phyloP scores from a whole-genome alignment of 371 early-diverging fungal genomes.

The Mucor racemosus region DNA sequence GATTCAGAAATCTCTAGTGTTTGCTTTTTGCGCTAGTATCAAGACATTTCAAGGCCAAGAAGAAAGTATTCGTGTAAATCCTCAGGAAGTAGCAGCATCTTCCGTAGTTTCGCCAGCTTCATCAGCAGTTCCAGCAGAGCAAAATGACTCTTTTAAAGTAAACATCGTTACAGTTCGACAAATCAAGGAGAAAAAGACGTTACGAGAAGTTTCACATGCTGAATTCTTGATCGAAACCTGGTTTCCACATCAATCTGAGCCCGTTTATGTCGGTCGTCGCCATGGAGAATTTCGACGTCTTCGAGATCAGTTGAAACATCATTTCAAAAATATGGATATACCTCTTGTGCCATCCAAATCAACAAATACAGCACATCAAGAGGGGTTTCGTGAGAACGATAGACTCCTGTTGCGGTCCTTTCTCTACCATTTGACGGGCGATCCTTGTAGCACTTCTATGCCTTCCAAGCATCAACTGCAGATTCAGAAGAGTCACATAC shows the following conservation, averaged over 20 bases:
- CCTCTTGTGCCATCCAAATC: slow-evolving; percentile 40
- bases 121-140: slow-evolving; percentile 5
- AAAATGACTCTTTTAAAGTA: background rate
- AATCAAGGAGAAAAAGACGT: slow-evolving; percentile 23
- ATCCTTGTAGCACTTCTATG: background rate
- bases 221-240: slow-evolving; percentile 45
- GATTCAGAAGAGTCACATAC: slow-evolving; percentile 38
- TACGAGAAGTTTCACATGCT: slow-evolving; percentile 32
- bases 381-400: slow-evolving; percentile 54
- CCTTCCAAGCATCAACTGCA: slow-evolving; percentile 12
- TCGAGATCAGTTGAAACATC: slow-evolving; percentile 28
- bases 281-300: slow-evolving; percentile 46
- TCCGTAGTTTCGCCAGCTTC: background rate
- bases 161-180: slow-evolving; percentile 32
- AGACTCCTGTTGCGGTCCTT: slow-evolving; percentile 55
- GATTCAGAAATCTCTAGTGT: slow-evolving; percentile 40
- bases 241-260: slow-evolving; percentile 12
- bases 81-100: background rate
- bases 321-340: slow-evolving; percentile 31
- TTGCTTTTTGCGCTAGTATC: slow-evolving; percentile 48
- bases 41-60: slow-evolving; percentile 48
- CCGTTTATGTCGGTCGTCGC: slow-evolving; percentile 39
- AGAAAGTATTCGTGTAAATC: slow-evolving; percentile 31
- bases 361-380: slow-evolving; percentile 3
- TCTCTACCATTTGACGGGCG: slow-evolving; percentile 42